Percentiles rank a stretch among this genome's conserved stretches.
Evolutionary conservation across 176 grass and related monocot genomes (phyloP).

Genomic region (Cenchrus americanus): DNA sequence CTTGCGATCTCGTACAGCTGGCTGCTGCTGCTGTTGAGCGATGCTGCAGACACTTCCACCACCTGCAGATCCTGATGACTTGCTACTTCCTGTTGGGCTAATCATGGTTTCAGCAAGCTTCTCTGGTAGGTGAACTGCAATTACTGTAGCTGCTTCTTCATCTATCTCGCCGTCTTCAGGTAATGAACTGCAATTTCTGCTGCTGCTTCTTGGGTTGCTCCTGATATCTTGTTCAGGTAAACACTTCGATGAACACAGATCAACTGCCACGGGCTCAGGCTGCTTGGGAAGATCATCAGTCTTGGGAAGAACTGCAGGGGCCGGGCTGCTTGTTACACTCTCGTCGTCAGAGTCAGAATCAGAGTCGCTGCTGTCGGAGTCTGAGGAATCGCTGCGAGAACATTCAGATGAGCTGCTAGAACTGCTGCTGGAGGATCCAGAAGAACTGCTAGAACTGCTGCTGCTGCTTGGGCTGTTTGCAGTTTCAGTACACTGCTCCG

Average conservation of each 20-base stretch:
- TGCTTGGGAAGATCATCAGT: too few relatives aligned
- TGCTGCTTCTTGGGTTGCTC: neutral
- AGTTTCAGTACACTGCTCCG: neutral
- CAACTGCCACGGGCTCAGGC: neutral
- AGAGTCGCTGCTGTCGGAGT: neutral
- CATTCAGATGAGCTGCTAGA: neutral
- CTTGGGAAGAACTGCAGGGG: neutral
- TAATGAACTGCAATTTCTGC: neutral
- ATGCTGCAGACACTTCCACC: neutral
- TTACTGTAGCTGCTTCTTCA: too few relatives aligned
- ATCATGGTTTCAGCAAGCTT: neutral
- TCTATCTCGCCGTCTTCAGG: neutral
- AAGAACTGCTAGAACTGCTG: neutral
- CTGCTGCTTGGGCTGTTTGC: neutral
- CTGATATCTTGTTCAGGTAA: neutral
- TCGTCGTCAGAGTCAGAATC: neutral
- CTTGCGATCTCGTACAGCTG: too few relatives aligned
- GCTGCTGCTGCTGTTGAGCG: neutral
- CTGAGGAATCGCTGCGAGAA: neutral
- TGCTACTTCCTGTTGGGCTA: neutral
- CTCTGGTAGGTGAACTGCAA: too few relatives aligned
- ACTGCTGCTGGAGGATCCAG: neutral
- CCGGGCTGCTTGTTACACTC: neutral
- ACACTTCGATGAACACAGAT: neutral
- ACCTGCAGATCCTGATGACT: too few relatives aligned